Conservation (phyloP, 164 flowering plant genomes). For the Kalanchoe fedtschenkoi region DNA sequence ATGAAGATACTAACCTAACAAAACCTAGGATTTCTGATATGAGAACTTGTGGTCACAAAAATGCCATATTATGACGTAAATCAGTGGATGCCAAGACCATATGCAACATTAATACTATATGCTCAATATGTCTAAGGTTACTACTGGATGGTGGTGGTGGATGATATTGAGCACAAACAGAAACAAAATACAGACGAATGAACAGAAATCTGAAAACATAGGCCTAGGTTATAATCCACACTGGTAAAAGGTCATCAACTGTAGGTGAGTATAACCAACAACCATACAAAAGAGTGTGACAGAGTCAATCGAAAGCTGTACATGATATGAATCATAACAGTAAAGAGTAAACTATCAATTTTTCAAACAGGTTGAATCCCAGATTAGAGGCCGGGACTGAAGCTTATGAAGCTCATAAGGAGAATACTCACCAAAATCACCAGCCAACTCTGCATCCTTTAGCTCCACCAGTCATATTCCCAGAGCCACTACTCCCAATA, state of each 20-base stretch:
- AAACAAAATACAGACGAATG: not conserved
- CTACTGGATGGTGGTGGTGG: too few species aligned
- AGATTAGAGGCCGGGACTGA: not conserved
- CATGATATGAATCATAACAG: not conserved
- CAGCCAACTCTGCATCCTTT: slow-evolving; percentile 37
- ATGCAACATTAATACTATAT: not conserved
- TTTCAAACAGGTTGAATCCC: too few species aligned
- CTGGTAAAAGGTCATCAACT: not conserved
- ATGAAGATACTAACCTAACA: too few species aligned
- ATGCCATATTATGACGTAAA: not conserved
- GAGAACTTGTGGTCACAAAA: not conserved
- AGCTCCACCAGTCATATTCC: slow-evolving; percentile 27
- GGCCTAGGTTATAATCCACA: not conserved
- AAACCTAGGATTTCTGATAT: not conserved
- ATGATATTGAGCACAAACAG: not conserved
- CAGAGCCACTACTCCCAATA: slow-evolving; percentile 15
- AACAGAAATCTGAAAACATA: not conserved
- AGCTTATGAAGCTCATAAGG: not conserved
- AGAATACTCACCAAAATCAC: slow-evolving; percentile 18
- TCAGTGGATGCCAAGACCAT: too few species aligned
- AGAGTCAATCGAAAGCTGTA: not conserved
- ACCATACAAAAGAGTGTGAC: too few species aligned
- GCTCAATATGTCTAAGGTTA: not conserved
- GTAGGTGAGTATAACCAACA: too few species aligned
- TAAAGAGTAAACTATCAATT: too few species aligned